Conservation (phyloP, 495 filamentous ascomycete genomes). For the Talaromyces nanjingensis region DNA sequence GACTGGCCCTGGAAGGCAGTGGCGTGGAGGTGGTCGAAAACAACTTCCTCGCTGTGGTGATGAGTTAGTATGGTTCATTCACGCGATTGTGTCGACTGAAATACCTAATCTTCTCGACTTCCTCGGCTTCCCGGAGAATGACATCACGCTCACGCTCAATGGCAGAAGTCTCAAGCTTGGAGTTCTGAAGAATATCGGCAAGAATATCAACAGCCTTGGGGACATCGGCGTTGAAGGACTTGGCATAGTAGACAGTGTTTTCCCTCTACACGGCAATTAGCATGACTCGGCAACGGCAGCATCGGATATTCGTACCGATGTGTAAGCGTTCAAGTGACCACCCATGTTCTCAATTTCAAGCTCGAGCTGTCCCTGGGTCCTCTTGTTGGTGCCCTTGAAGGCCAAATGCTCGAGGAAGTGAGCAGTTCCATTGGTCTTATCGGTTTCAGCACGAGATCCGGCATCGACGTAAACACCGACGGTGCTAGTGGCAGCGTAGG, state of each 20-base stretch:
- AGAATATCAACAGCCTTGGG: constrained; percentile 95
- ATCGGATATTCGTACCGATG: constrained; percentile 65
- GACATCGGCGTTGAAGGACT: constrained; percentile 95
- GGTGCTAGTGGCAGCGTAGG: constrained; percentile 96
- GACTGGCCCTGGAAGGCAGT: constrained; percentile 95
- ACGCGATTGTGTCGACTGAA: background rate
- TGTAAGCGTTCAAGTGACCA: constrained; percentile 98
- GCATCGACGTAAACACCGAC: constrained; percentile 99
- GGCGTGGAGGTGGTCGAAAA: constrained; percentile 98
- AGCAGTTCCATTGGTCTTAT: constrained; percentile 96
- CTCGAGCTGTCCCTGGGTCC: constrained; percentile 93
- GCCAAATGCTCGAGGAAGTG: constrained; percentile 99
- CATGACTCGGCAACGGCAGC: constrained; percentile 4
- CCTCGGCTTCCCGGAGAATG: constrained; percentile 96
- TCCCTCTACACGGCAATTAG: constrained; percentile 63
- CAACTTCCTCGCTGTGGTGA: constrained; percentile 96
- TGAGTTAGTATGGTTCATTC: background rate
- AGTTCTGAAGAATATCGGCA: constrained; percentile 98
- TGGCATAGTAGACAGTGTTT: constrained; percentile 99
- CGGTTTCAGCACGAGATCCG: constrained; percentile 94
- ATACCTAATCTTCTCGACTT: constrained; percentile 77
- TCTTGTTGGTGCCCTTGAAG: constrained; percentile 97
- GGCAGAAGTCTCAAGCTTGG: constrained; percentile 83
- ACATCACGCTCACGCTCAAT: constrained; percentile 98
- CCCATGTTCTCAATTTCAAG: constrained; percentile 99